Evolutionary conservation across 2,329 filamentous ascomycete genomes (phyloP), one percentile per base, ranked within the genome.

Genomic region (Paracorniculantispora psalliotae): DNA sequence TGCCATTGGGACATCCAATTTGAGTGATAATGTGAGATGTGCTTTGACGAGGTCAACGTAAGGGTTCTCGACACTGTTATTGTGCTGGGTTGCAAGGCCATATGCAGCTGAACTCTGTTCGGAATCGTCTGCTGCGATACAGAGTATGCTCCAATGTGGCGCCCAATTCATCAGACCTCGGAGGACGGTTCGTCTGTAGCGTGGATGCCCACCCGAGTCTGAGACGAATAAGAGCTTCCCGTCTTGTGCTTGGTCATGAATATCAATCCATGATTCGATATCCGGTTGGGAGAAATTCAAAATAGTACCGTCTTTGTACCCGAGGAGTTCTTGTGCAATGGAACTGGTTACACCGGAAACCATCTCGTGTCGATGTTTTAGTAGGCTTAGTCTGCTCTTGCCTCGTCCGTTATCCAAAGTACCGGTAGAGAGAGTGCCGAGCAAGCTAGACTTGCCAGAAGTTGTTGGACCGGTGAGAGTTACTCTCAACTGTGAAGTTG

Each of bases 351-450:
- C 81, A 0, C 94, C 94, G 2, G 93, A 96, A 3, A 83, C 88
- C 59, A 97, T 89, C 71, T 99, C 94, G 69, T 99, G 94, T 12
- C 90, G 86, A 73, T 99, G 94, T 70, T 92, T 96, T 30, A 99
- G 78, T 53, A 97, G 80, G 67, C 90, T 93, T 26, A 97, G 79
- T 56, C 94, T 85, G 69, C 91, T 96, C 69, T 92, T 94, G 0
- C 94, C 94, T 63, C 92, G 82, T 0, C 93, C 93, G 71, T 97
- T 97, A 70, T 99, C 94, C 19, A 96, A 77, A 1, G 87, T 89
- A 1, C 92, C 92, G 0, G 91, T 96, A 0, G 91, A 93, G 26
- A 99, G 75, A 0, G 91, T 96, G 0, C 94, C 94, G 1, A 99
- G 75, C 23, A 99, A 75, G 33, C 90, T 96, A 1, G 93, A 96